Conservation (phyloP, 2,329 filamentous ascomycete species). For the Tothia fuscella region DNA sequence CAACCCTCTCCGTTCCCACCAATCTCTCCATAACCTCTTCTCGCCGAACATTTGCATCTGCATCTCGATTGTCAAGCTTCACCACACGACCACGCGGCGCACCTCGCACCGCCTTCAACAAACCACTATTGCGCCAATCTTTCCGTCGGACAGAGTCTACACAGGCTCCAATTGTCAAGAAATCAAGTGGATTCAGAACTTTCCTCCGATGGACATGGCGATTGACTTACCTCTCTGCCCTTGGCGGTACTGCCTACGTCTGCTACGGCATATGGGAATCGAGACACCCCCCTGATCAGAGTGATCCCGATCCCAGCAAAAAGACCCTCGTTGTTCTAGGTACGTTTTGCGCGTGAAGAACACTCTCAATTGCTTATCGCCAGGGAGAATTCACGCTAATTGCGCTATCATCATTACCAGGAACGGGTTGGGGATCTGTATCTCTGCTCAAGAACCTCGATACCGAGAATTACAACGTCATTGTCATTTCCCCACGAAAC, state of each 20-base stretch:
- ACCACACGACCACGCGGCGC: conserved; percentile 1
- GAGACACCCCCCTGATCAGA: conserved; percentile 70
- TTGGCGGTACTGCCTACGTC: conserved; percentile 59
- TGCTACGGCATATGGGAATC: conserved; percentile 73
- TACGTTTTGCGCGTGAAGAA: conserved; percentile 31
- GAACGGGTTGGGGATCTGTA: conserved; percentile 92
- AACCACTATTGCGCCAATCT: neutral
- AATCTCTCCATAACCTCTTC: neutral
- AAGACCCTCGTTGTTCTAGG: conserved; percentile 95
- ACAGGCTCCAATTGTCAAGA: conserved; percentile 20
- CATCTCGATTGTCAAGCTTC: neutral
- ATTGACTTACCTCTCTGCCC: conserved; percentile 60
- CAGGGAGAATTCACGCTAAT: too few relatives aligned
- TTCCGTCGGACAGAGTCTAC: conserved; percentile 1
- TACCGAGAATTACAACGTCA: conserved; percentile 96
- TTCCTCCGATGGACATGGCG: conserved; percentile 75
- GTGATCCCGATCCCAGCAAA: conserved; percentile 70
- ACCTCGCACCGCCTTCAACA: conserved; percentile 1
- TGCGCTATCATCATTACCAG: too few relatives aligned
- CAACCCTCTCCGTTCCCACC: conserved; percentile 1
- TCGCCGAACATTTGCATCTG: conserved; percentile 5
- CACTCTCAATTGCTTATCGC: too few relatives aligned
- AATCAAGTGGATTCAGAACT: conserved; percentile 43
- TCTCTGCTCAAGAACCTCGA: conserved; percentile 97
- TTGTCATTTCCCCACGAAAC: conserved; percentile 95